Percentiles rank a stretch among this genome's conserved stretches.
phyloP scores from a whole-genome alignment of 164 flowering plant species.

The Vitis riparia region DNA sequence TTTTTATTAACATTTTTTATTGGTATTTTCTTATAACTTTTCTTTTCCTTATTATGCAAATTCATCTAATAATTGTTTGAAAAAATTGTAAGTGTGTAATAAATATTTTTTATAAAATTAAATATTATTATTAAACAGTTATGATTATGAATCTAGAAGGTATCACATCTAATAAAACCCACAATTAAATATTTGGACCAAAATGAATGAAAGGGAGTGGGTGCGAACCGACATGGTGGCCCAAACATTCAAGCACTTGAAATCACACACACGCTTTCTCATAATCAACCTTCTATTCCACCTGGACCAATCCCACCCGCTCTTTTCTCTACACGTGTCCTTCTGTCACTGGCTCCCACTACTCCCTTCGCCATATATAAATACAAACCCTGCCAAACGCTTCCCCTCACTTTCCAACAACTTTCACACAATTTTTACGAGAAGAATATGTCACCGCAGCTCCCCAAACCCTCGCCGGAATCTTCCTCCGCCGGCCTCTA shows the following conservation, averaged over 20 bases:
- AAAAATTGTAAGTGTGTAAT: no score
- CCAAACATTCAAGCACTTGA: slow-evolving; percentile 9
- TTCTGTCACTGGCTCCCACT: neutral
- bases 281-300: slow-evolving; percentile 1
- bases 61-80: no score
- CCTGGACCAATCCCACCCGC: slow-evolving; percentile 19
- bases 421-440: neutral
- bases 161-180: neutral
- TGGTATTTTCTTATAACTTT: no score
- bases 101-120: no score
- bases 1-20: no score
- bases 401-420: neutral
- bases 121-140: no score
- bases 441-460: slow-evolving; percentile 18
- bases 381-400: neutral
- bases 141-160: no score
- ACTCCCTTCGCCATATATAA: neutral
- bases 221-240: slow-evolving; percentile 16
- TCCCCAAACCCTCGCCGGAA: slow-evolving; percentile 9
- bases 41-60: no score
- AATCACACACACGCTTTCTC: slow-evolving; percentile 16
- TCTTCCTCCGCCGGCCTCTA: slow-evolving; percentile 7
- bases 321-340: slow-evolving; percentile 14
- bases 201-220: slow-evolving; percentile 7
- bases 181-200: neutral